Evolutionary conservation across 31 red algal species (phyloP), one percentile per base, ranked within the genome.

Genomic region (Odonthalia washingtoniensis): DNA sequence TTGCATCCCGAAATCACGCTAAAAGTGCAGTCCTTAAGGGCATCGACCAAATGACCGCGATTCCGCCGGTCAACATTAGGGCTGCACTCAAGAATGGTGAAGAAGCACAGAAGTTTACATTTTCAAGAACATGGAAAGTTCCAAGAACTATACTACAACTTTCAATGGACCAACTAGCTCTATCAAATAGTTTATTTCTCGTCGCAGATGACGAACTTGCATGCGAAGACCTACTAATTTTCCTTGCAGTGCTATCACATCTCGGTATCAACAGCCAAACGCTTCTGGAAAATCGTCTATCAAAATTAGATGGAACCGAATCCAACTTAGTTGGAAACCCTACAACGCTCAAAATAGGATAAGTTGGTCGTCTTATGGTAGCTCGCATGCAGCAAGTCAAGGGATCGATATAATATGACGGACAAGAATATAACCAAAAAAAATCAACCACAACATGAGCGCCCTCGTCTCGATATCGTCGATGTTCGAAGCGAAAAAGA

Each of bases 1-100:
- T 70, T 32, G 66, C 31, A 12, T 37, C 34, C 34, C 34, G 14
- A 12, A 70, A 70, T 6, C 14, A 21, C 31, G 66, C 66, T 12
- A 27, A 70, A 34, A 70, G 31, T 34, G 66, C 66, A 9, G 66
- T 37, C 28, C 66, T 70, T 12, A 70, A 70, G 6, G 66, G 66
- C 28, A 70, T 70, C 28, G 66, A 37, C 9, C 9, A 70, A 37
- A 27, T 70, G 31, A 28, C 16, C 9, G 31, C 9, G 31, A 34
- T 57, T 34, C 12, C n/a, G 9, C 34, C n/a, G 14, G 28, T 70
- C 34, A 12, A 9, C 34, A 9, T 70, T 27, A 9, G 31, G 6
- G 66, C 31, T 28, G 66, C 28, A 27, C 28, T 70, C 14, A 70
- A 70, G 66, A 27, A 34, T 27, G 66, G 16, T 34, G n/a, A 70